These are phyloP conservation scores for Lobosporangium transversale DNA, from an alignment of 192 early-diverging fungal genomes.

Conservation along the genomic window DNA sequence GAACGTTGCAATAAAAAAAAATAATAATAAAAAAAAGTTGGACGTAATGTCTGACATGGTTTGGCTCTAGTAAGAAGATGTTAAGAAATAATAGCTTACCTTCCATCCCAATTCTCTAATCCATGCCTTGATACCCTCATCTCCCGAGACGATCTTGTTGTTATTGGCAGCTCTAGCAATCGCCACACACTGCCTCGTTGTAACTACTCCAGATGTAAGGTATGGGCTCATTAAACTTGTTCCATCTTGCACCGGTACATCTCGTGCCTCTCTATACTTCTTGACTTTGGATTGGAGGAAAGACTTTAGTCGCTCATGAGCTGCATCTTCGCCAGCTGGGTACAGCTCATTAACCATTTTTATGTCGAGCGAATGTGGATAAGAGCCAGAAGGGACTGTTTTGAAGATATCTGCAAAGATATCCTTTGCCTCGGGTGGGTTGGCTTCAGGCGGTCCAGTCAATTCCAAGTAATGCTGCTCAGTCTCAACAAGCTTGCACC, in stretches of 20 bases:
- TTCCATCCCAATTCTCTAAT: conserved; percentile 74
- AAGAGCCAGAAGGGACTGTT: neutral
- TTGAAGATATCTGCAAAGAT: conserved; percentile 21
- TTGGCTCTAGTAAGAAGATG: neutral
- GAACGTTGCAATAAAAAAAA: neutral
- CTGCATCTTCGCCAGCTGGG: conserved; percentile 64
- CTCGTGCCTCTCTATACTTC: conserved; percentile 56
- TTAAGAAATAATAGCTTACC: conserved; percentile 10
- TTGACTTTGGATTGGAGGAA: conserved; percentile 50
- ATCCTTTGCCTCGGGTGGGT: conserved; percentile 13
- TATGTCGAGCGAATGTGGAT: conserved; percentile 24
- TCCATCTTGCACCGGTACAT: conserved; percentile 51
- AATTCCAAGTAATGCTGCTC: conserved; percentile 33
- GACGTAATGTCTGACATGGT: neutral
- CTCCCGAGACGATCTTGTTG: conserved; percentile 57
- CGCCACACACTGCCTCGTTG: conserved; percentile 58
- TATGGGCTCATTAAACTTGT: conserved; percentile 64
- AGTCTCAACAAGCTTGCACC: conserved; percentile 41
- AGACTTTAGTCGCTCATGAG: conserved; percentile 38
- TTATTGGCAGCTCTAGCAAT: conserved; percentile 58
- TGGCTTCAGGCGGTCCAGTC: conserved; percentile 6
- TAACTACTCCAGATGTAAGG: conserved; percentile 61
- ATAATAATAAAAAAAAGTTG: neutral
- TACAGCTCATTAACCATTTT: conserved; percentile 14
- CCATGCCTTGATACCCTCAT: conserved; percentile 66